Evolutionary conservation across 805 yeast genomes (phyloP).

Genomic region (Nakazawaea wickerhamii): DNA sequence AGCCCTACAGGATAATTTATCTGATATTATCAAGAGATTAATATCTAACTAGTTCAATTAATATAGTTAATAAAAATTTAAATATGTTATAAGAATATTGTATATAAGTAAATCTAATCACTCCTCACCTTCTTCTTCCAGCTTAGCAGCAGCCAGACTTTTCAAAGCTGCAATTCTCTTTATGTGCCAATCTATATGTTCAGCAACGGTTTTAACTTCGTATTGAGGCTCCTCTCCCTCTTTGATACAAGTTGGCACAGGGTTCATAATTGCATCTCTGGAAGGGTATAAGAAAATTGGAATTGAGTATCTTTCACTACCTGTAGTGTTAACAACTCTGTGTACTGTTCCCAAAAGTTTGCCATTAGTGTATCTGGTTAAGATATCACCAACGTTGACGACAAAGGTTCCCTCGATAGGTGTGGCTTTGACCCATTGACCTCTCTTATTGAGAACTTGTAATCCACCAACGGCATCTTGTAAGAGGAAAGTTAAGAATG

Average conservation of each 20-base stretch:
- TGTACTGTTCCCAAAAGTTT: conserved; percentile 33
- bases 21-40: no score
- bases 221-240: conserved; percentile 11
- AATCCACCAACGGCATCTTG: conserved; percentile 34
- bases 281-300: conserved; percentile 24
- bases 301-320: conserved; percentile 23
- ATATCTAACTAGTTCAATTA: no score
- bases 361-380: conserved; percentile 34
- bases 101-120: no score
- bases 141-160: conserved; percentile 3
- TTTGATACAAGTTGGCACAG: conserved; percentile 19
- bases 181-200: conserved; percentile 11
- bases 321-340: conserved; percentile 29
- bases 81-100: no score
- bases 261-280: conserved; percentile 18
- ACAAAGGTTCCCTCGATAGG: conserved; percentile 29
- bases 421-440: conserved; percentile 29
- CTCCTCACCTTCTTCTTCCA: background rate
- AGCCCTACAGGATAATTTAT: no score
- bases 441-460: conserved; percentile 29
- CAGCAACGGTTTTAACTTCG: conserved; percentile 9
- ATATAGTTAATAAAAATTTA: no score
- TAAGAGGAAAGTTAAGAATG: conserved; percentile 28
- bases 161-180: conserved; percentile 11
- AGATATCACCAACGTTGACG: conserved; percentile 34